Base-by-base conservation (phyloP, 768 basidiomycete species). In the Kwoniella newhampshirensis region DNA sequence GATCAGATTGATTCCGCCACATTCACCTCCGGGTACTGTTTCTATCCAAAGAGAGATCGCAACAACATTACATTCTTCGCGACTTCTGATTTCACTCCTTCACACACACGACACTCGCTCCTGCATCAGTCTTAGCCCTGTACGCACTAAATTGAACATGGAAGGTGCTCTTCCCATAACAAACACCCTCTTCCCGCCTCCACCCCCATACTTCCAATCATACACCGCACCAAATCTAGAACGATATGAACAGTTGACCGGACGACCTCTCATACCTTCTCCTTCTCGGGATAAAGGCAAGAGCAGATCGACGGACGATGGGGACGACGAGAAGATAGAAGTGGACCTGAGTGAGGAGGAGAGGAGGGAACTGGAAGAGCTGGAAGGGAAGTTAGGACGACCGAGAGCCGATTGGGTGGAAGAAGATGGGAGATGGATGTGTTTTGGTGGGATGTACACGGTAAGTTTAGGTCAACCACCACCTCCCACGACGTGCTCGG, bases 151-250 rank as follows among this genome's bases (percentile, higher is more conserved):
- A 30, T 18, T 17, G 15, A 32, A 46, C 7, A 27, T 35, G 13
- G 59, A 52, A 28, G 46, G 23, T 37, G 40, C 47, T 18, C 26
- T 56, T 13, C 64, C 62, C 26, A 64, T 73, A 26, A 61, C 71
- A 27, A 73, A 73, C 39, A 69, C 71, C 4, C 60, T 73, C 43
- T 73, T 69, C 44, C 71, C 71, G 0, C 71, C 71, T 12, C 71
- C 71, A 11, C 71, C 71, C 0, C 27, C 54, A 11, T 68, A 60
- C 55, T 73, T 61, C 44, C 66, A 62, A 39, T 51, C 41, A 1
- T 72, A 36, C 51, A 67, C 70, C 3, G 46, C 60, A 21, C 48
- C 30, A 13, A 54, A 64, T 41, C 23, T 66, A 7, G 28, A 47
- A 2, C 55, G 57, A 25, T 62, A 59, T 48, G 45, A 57, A n/a